Conservation (phyloP, 164 flowering plant genomes). For the Vitis rotundifolia region DNA sequence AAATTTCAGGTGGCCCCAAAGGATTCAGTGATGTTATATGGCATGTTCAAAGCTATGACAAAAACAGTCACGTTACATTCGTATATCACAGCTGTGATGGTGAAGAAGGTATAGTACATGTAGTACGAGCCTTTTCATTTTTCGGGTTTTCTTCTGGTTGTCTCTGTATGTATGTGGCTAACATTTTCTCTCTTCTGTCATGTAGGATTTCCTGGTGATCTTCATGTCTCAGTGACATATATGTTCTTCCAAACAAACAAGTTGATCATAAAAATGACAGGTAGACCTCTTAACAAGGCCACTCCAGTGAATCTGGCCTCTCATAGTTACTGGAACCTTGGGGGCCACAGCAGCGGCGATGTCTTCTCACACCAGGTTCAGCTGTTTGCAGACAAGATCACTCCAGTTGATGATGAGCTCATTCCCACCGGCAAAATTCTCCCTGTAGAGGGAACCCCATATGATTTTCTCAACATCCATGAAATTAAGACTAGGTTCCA, state of each 20-base stretch:
- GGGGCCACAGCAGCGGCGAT: slow-evolving; percentile 23
- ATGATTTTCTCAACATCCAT: slow-evolving; percentile 36
- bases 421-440: slow-evolving; percentile 68
- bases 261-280: slow-evolving; percentile 34
- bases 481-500: slow-evolving; percentile 20
- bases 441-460: slow-evolving; percentile 52
- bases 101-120: slow-evolving; percentile 31
- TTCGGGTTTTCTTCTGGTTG: too few relatives aligned
- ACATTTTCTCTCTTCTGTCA: neutral
- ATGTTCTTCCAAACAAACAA: slow-evolving; percentile 24
- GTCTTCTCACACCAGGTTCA: slow-evolving; percentile 24
- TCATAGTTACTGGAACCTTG: slow-evolving; percentile 28
- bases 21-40: slow-evolving; percentile 52
- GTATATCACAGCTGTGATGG: slow-evolving; percentile 56
- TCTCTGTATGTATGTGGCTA: too few relatives aligned
- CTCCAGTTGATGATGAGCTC: slow-evolving; percentile 51
- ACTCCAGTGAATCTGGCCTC: slow-evolving; percentile 40
- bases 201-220: slow-evolving; percentile 38
- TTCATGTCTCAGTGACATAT: slow-evolving; percentile 31
- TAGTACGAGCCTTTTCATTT: neutral
- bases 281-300: slow-evolving; percentile 27
- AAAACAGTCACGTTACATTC: slow-evolving; percentile 28
- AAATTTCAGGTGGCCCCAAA: slow-evolving; percentile 40
- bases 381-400: slow-evolving; percentile 43
- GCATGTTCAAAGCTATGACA: slow-evolving; percentile 30